Evolutionary conservation across 768 basidiomycete species (phyloP), one percentile per base, ranked within the genome.

Genomic region (Hygrophorus russula): DNA sequence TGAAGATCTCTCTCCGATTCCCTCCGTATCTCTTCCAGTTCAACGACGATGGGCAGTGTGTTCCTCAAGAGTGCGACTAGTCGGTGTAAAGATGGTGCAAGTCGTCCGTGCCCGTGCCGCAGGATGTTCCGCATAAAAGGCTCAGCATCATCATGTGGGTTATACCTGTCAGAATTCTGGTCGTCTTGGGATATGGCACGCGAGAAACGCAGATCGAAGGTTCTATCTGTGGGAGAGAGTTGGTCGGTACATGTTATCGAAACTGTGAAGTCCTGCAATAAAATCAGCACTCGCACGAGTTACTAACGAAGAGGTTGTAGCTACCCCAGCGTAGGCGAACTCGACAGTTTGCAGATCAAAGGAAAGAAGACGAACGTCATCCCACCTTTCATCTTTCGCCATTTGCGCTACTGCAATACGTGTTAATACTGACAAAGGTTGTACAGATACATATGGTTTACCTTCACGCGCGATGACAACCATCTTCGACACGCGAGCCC

Each of bases 331-430:
- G 56, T 93, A 93, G 2, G 78, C 77, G 55, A 94, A 84, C 53
- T 91, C 82, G n/a, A 92, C 90, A 0, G 88, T 90, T 53, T 89
- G 89, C 12, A 94, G 64, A 59, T 94, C 89, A 59, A 94, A 94
- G 3, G 86, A 89, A 46, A 92, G 70, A 41, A 94, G 63, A n/a
- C 76, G 74, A 14, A 94, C 76, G 53, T 84, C 88, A 15, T 63
- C 62, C 80, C 84, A 91, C 20, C 67, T 68, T 46, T 73, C 76
- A 47, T 72, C 69, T 50, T 81, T 79, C 12, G 84, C 74, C 79
- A 93, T 84, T 57, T 85, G 80, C 4, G 82, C 85, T 32, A 93
- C 91, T 89, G 45, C 3, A 39, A 7, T n/a, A 35, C 15, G 34
- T 18, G 40, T 24, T 17, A 17, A 20, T 19, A 8, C 30, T 42